Percentiles rank a stretch among this genome's conserved stretches.
Conservation (phyloP, 805 yeast species). For the Candida insectalens region DNA sequence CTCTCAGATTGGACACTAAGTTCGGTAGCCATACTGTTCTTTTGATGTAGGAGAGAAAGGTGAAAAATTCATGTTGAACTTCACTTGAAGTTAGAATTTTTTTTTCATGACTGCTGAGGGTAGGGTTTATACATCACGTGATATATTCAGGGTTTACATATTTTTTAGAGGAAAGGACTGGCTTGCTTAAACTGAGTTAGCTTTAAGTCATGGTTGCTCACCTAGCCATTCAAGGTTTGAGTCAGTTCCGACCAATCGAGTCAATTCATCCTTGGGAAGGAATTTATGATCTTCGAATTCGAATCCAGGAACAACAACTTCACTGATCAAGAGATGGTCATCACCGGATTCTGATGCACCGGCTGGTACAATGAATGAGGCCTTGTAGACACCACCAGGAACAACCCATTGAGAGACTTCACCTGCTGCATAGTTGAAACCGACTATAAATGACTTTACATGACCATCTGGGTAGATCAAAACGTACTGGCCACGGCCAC, state of each 20-base stretch:
- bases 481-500: constrained; percentile 48
- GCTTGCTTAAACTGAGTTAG: too few relatives aligned
- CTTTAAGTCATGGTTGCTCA: too few relatives aligned
- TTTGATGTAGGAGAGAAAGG: constrained; percentile 8
- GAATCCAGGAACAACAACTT: constrained; percentile 55
- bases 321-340: constrained; percentile 40
- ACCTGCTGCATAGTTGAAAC: constrained; percentile 36
- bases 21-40: constrained; percentile 89
- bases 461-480: constrained; percentile 40
- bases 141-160: too few relatives aligned
- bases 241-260: constrained; percentile 28
- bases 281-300: constrained; percentile 44
- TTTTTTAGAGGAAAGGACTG: too few relatives aligned
- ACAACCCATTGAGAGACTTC: constrained; percentile 54
- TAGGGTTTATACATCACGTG: too few relatives aligned
- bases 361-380: constrained; percentile 37
- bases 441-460: constrained; percentile 41
- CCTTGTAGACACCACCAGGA: constrained; percentile 52
- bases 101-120: too few relatives aligned
- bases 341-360: constrained; percentile 20
- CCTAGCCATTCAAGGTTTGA: constrained; percentile 25
- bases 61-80: not conserved
- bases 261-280: constrained; percentile 24
- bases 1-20: constrained; percentile 99
- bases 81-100: too few relatives aligned